A percentile compares a stretch with the other conserved stretches of the same genome.
phyloP scores from a whole-genome alignment of 441 rosid species.

The Bruguiera hainesii region DNA sequence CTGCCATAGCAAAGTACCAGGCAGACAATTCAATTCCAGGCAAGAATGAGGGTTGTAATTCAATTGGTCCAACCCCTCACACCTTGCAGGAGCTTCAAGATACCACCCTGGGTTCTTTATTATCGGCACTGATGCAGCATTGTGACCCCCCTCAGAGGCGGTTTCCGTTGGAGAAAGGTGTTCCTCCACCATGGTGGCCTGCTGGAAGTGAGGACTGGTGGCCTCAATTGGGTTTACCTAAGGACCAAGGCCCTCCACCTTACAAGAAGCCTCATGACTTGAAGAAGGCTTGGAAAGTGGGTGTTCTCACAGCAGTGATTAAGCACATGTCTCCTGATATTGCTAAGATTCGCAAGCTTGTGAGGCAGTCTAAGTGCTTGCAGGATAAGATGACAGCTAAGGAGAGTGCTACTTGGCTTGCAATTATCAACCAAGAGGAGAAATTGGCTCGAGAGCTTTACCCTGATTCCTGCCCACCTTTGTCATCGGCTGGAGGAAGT shows the following conservation, averaged over 20 bases:
- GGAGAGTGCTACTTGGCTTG: conserved; percentile 85
- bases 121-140: conserved; percentile 83
- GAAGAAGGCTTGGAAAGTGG: conserved; percentile 91
- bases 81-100: conserved; percentile 89
- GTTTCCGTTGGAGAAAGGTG: conserved; percentile 79
- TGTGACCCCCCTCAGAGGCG: conserved; percentile 93
- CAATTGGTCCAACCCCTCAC: conserved; percentile 49
- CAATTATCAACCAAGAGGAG: conserved; percentile 74
- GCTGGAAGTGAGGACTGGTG: conserved; percentile 83
- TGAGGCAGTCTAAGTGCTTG: conserved; percentile 73
- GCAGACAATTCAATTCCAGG: conserved; percentile 53
- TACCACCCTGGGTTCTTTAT: conserved; percentile 88
- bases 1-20: conserved; percentile 68
- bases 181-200: conserved; percentile 99
- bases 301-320: conserved; percentile 77
- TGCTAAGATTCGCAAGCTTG: conserved; percentile 69
- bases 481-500: conserved; percentile 46
- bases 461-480: conserved; percentile 63
- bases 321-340: conserved; percentile 84
- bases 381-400: conserved; percentile 97
- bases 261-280: conserved; percentile 98
- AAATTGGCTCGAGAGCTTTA: conserved; percentile 53
- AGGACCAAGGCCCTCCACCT: conserved; percentile 69
- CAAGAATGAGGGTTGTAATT: conserved; percentile 37
- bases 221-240: conserved; percentile 63